These are phyloP conservation scores for Rhodosporidiobolus odoratus DNA, from an alignment of 768 basidiomycete genomes.

Conservation along the genomic window DNA sequence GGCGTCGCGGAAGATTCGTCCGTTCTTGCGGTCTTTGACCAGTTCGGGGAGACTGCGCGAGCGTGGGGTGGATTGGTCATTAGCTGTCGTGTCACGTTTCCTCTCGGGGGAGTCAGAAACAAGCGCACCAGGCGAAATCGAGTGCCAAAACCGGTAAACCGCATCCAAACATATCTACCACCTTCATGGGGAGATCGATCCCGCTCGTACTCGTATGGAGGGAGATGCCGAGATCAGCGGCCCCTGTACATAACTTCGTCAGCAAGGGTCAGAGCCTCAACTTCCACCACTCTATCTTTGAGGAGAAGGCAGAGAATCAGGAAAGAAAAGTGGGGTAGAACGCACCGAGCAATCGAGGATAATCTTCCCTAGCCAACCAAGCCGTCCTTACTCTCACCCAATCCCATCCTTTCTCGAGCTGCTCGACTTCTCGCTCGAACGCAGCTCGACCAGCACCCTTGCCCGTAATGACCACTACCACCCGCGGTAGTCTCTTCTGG, in stretches of 20 bases:
- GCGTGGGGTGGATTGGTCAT: background rate
- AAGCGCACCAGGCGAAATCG: slow-evolving; percentile 75
- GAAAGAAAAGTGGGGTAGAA: background rate
- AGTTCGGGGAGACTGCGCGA: slow-evolving; percentile 69
- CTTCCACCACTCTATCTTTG: background rate
- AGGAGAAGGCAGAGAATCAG: background rate
- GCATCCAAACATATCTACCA: slow-evolving; percentile 99
- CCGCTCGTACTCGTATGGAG: slow-evolving; percentile 85
- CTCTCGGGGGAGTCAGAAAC: background rate
- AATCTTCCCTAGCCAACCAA: slow-evolving; percentile 87
- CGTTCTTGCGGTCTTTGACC: slow-evolving; percentile 77
- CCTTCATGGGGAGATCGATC: slow-evolving; percentile 95
- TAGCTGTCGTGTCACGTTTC: too few relatives aligned
- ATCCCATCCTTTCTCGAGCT: slow-evolving; percentile 62
- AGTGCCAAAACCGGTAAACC: slow-evolving; percentile 88
- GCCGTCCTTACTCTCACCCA: slow-evolving; percentile 72
- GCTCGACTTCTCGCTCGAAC: slow-evolving; percentile 67
- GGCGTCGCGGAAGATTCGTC: slow-evolving; percentile 66
- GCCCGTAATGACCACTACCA: slow-evolving; percentile 81
- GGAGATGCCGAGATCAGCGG: slow-evolving; percentile 85
- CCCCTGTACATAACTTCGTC: slow-evolving; percentile 58
- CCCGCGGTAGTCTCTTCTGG: slow-evolving; percentile 58
- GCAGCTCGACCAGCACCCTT: slow-evolving; percentile 70
- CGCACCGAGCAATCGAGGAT: slow-evolving; percentile 76
- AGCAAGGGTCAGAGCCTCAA: background rate